Evolutionary conservation across 2,329 filamentous ascomycete species (phyloP), one percentile per base, ranked within the genome.

Genomic region (Aspergillus fumigatiaffinis): DNA sequence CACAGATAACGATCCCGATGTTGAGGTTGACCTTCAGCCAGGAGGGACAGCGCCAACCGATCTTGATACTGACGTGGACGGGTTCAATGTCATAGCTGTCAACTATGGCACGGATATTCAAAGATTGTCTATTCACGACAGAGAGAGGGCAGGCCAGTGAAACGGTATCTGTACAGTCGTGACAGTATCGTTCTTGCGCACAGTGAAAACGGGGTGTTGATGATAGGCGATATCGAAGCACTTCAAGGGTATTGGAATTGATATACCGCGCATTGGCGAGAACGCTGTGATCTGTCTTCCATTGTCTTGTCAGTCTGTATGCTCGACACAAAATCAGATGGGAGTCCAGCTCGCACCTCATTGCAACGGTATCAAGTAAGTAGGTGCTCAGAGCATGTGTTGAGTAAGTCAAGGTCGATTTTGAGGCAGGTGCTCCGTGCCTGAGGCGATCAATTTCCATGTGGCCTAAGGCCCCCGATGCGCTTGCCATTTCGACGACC

Each of bases 91-190:
- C 0, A 85, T 89, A 51, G 87, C 89, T 0, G 90, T 92, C 49
- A 97, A 96, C 71, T 97, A 97, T 69, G 93, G 92, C 12, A 97
- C 94, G 0, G 93, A 97, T 73, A 87, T 23, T n/a, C 90, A 91
- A 1, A 87, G 91, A 66, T 74, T 96, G 48, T 75, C 84, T 32
- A 86, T 90, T 9, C 80, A 87, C 53, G 85, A 91, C 21, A 55
- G 59, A 62, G 86, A 55, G 59, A 62, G 86, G 80, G 60, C 1
- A 55, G 47, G 23, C 60, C 53, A 49, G 75, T 78, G 4, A 76
- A 82, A 73, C 76, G 80, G 57, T 87, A 86, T 71, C 69, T 87
- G n/a, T 86, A 86, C 65, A 83, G 84, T 0, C 84, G 83, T 1
- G 83, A 83, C 0, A 88, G 80, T 59, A 97, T 97, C 59, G 79